Base-by-base conservation (phyloP, 2,329 filamentous ascomycete genomes). In the Fusarium subglutinans region DNA sequence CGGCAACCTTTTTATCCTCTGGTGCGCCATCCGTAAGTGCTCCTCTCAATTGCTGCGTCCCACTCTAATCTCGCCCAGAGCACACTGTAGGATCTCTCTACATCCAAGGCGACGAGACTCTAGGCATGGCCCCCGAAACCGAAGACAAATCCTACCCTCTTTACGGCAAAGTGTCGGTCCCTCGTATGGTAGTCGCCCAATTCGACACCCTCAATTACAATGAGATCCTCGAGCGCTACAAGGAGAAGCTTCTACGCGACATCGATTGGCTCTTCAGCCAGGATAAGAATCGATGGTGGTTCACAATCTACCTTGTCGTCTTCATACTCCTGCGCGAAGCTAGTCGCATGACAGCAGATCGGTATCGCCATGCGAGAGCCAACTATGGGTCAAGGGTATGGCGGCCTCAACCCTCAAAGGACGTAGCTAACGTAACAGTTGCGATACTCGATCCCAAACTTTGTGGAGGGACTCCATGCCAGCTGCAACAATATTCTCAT, bases 1-100 rank as follows among this genome's bases (percentile, higher is more conserved):
- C n/a, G 64, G 69, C 3, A 82, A 82, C 15, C 79, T 86, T 8
- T 84, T 88, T 28, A 76, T 78, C 11, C 72, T 88, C 3, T 87
- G 86, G 84, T 86, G 87, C 71, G 84, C 84, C 7, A 83, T 83
- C 17, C 81, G 87, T 88, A 74, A 76, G 86, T 81, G 17, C 38
- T 43, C 48, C 33, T 6, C 28, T 44, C 18, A 18, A 15, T 18
- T 37, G 20, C 7, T 37, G 20, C 11, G 10, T 30, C 22, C 43
- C 22, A 24, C 33, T 43, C 40, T 59, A 35, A 65, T 44, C 4
- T 6, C 8, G 11, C 6, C 20, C 24, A 88, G 86, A 84, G 10
- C 84, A 87, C 53, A 84, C 83, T 0, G 82, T 83, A 2, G 85
- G 86, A 1, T 86, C 85, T 3, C 82, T 84, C 0, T 85, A 82